Conservation (phyloP, 805 yeast genomes). For the Saturnispora zaruensis region DNA sequence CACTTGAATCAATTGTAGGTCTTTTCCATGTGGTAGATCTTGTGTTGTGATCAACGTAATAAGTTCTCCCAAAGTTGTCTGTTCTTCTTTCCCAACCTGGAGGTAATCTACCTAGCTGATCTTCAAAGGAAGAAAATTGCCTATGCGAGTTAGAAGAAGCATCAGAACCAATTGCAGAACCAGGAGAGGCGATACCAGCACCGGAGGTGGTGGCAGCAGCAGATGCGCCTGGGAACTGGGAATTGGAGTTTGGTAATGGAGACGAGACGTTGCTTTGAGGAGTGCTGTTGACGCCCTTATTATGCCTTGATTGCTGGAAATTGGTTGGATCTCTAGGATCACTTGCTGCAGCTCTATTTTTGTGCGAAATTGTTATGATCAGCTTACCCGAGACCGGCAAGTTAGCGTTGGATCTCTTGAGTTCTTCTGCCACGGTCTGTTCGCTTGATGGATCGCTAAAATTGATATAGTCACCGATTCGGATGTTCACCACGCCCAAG, state of each 20-base stretch:
- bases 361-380: conserved; percentile 63
- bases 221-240: not conserved
- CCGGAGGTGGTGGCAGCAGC: conserved; percentile 12
- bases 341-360: conserved; percentile 14
- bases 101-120: conserved; percentile 91
- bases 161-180: conserved; percentile 18
- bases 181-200: conserved; percentile 19
- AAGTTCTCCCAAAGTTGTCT: conserved; percentile 94
- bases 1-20: conserved; percentile 77
- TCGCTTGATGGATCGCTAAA: conserved; percentile 41
- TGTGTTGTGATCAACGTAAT: conserved; percentile 95
- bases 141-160: conserved; percentile 30
- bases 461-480: conserved; percentile 84
- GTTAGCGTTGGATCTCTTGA: conserved; percentile 86
- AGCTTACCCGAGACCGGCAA: conserved; percentile 90
- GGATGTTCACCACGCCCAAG: conserved; percentile 87
- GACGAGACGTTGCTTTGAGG: conserved; percentile 1
- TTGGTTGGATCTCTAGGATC: conserved; percentile 28
- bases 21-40: conserved; percentile 99
- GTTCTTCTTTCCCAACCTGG: conserved; percentile 99
- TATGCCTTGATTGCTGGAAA: conserved; percentile 12
- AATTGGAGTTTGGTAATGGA: conserved; percentile 3
- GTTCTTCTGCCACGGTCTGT: conserved; percentile 87
- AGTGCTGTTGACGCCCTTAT: not conserved
- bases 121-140: conserved; percentile 90